Evolutionary conservation across 2,329 filamentous ascomycete species (phyloP), one percentile per base, ranked within the genome.

Genomic region (Fusarium avenaceum): DNA sequence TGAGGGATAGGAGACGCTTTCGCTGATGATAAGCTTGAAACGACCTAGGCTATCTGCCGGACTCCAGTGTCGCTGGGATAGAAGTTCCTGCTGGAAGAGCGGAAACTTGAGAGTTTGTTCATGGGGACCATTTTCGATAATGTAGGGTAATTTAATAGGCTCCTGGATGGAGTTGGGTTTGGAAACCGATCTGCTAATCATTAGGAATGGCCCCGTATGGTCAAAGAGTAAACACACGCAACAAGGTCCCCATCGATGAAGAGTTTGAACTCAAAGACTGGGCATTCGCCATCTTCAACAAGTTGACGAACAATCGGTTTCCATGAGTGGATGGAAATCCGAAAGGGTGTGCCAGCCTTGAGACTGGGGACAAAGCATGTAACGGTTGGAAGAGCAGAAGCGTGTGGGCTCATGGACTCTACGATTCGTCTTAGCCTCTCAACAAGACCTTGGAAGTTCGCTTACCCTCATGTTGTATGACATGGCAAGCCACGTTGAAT

Each of bases 301-400:
- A 86, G 83, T 44, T 86, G 83, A 68, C 87, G 91, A 54, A 88
- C 91, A 53, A 87, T 81, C 7, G 90, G 89, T 17, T 85, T 84
- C 92, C 92, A 95, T 59, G 86, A 89, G 78, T 94, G 92, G 48
- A 95, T 83, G 4, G 92, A 94, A 49, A 94, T 84, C 65, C 89
- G 86, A 77, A 94, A 94, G 0, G 87, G 83, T 28, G 81, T 81
- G 24, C 87, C 86, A 1, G 80, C 75, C 5, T 82, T 72, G 11
- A 93, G 81, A 61, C 89, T 90, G 2, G 91, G 89, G 44, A 93
- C 83, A 75, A 93, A 95, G 64, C 87, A 89, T 17, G 89, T 91
- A 71, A 94, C 83, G 14, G 87, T 87, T 2, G 91, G 91, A n/a
- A 92, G 72, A 13, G 83, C 80, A 52, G 80, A 80, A 39, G 81